phyloP scores from a whole-genome alignment of 495 filamentous ascomycete genomes.

The Baudoinia panamericana region DNA sequence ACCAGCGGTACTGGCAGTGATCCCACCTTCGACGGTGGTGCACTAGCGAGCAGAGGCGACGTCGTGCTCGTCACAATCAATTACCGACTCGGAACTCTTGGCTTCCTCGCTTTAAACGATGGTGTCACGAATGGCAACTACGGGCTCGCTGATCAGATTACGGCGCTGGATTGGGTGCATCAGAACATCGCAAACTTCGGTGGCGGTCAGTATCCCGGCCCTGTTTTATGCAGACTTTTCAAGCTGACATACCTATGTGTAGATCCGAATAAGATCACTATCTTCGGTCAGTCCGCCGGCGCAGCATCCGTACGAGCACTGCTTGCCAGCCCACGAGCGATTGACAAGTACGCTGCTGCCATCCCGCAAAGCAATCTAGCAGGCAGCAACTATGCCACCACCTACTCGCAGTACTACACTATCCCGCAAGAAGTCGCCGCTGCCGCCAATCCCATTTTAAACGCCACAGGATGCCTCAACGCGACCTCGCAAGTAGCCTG shows the following conservation, averaged over 20 bases:
- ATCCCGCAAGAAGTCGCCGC: slow-evolving; percentile 32
- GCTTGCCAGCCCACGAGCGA: slow-evolving; percentile 38
- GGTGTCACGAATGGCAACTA: slow-evolving; percentile 40
- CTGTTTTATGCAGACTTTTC: too few species aligned
- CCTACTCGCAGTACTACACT: slow-evolving; percentile 37
- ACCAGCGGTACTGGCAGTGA: slow-evolving; percentile 21
- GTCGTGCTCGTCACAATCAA: slow-evolving; percentile 40
- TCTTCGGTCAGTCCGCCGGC: slow-evolving; percentile 43
- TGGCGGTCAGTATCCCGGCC: too few species aligned
- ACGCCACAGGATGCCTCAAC: slow-evolving; percentile 31
- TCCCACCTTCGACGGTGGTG: slow-evolving; percentile 34
- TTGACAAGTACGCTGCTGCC: slow-evolving; percentile 37
- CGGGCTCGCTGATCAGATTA: slow-evolving; percentile 37
- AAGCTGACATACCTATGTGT: too few species aligned
- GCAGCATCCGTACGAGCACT: slow-evolving; percentile 41
- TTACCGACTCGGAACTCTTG: slow-evolving; percentile 34
- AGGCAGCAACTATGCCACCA: slow-evolving; percentile 29
- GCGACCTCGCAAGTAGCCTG: slow-evolving; percentile 33
- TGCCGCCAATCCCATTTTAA: slow-evolving; percentile 29
- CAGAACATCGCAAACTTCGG: slow-evolving; percentile 24
- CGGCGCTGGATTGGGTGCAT: slow-evolving; percentile 24
- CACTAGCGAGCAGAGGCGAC: slow-evolving; percentile 36
- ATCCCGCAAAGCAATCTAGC: slow-evolving; percentile 39
- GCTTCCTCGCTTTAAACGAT: slow-evolving; percentile 28
- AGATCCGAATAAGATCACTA: slow-evolving; percentile 25